Base-by-base conservation (phyloP, 371 early-diverging fungal genomes). In the Lichtheimia ramosa region DNA sequence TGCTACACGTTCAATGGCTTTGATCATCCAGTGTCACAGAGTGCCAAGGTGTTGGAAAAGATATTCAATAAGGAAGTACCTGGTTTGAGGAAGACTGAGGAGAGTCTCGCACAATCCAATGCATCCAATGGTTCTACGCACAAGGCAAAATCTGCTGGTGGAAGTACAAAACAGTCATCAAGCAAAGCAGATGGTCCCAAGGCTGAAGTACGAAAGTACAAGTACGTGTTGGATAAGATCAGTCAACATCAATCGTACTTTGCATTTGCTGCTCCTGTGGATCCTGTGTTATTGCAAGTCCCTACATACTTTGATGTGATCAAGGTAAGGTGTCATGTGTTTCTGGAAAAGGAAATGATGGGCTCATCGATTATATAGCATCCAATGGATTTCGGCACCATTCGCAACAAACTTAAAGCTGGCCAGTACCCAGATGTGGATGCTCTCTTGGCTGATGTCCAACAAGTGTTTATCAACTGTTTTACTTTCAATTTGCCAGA, bases 1-100 rank as follows among this genome's bases (percentile, higher is more conserved):
- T 98, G 98, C 70, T 90, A 83, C 60, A 73, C 75, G 5, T 99
- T 94, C 69, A 99, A 99, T 67, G 94, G 89, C 8, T 62, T 73
- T 16, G 89, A 77, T 28, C 85, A 91, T 43, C 72, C 82, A 0
- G 81, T 93, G 12, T 82, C 93, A 12, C 69, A 75, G 14, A 81
- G 80, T 68, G 93, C 89, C 10, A 70, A 77, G 48, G 69, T 64
- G 3, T 63, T 90, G 16, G 84, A 85, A 58, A 66, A 68, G 0
- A 58, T 75, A 16, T 65, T 84, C 52, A 83, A 85, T 51, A 70
- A 74, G 25, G 89, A 87, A 25, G 59, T 64, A 4, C 72, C 69
- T 6, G 48, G 28, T 2, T 54, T 75, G 14, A 54, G 64, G 24
- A 51, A 56, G 25, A 72, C 65, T 24, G 75, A 75, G 55, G 70